phyloP scores from a whole-genome alignment of 208 protist genomes.

The Leishmania amazonensis region DNA sequence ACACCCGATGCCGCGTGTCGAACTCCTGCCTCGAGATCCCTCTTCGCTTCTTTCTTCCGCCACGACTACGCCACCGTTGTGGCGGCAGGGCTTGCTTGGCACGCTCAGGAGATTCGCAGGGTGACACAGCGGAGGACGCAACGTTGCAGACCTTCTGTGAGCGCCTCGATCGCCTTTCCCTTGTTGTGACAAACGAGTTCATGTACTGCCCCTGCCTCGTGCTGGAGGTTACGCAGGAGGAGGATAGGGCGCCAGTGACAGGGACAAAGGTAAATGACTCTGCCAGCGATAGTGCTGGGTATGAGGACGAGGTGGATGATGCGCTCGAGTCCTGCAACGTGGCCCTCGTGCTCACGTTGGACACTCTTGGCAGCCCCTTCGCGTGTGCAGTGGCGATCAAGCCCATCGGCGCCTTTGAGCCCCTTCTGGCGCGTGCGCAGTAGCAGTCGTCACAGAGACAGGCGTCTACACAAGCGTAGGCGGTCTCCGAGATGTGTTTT shows the following conservation, averaged over 20 bases:
- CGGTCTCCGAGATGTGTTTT: not conserved
- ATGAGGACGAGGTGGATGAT: slow-evolving; percentile 15
- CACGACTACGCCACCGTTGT: slow-evolving; percentile 23
- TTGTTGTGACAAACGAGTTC: slow-evolving; percentile 88
- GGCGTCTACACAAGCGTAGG: not conserved
- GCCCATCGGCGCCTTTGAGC: slow-evolving; percentile 73
- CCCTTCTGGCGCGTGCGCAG: slow-evolving; percentile 71
- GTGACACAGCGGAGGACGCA: not conserved
- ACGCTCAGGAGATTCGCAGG: not conserved
- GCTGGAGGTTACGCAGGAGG: slow-evolving; percentile 15
- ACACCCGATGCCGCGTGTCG: slow-evolving; percentile 55
- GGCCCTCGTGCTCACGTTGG: slow-evolving; percentile 65
- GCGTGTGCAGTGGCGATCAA: slow-evolving; percentile 67
- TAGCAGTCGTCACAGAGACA: slow-evolving; percentile 8
- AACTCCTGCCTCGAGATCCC: slow-evolving; percentile 73
- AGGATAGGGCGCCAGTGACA: not conserved
- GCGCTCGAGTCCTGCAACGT: slow-evolving; percentile 68
- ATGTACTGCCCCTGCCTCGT: slow-evolving; percentile 86
- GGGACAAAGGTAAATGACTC: not conserved
- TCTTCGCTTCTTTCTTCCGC: slow-evolving; percentile 61
- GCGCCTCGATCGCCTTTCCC: slow-evolving; percentile 45
- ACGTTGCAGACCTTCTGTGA: slow-evolving; percentile 36
- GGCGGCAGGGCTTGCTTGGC: not conserved
- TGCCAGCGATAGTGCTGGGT: not conserved
- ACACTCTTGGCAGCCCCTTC: slow-evolving; percentile 73